Evolutionary conservation across 371 early-diverging fungal species (phyloP).

Genomic region (Smittium culicis): DNA sequence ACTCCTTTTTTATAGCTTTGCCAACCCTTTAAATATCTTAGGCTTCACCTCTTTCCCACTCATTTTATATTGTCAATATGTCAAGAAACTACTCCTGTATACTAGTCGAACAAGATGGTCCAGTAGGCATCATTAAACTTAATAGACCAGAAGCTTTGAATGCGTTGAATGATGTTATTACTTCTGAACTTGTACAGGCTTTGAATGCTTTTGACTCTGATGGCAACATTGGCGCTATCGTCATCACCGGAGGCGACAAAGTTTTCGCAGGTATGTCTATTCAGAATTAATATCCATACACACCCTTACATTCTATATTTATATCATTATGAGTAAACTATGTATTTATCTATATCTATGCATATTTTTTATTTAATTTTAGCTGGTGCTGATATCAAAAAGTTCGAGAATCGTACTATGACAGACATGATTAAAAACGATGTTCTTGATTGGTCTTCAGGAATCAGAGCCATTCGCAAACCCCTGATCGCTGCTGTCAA

Average conservation of each 20-base stretch:
- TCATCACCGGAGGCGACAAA: constrained; percentile 88
- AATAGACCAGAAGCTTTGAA: constrained; percentile 93
- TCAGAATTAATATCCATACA: neutral
- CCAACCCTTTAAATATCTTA: no score
- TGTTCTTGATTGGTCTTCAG: constrained; percentile 84
- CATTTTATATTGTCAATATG: neutral
- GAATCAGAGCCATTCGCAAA: constrained; percentile 78
- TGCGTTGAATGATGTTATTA: constrained; percentile 81
- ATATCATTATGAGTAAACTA: neutral
- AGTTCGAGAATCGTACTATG: constrained; percentile 79
- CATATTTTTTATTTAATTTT: no score
- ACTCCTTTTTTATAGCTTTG: no score
- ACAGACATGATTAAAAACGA: constrained; percentile 74
- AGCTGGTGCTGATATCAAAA: constrained; percentile 98
- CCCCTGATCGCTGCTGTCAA: constrained; percentile 95
- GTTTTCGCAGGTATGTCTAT: constrained; percentile 57
- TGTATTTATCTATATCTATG: neutral
- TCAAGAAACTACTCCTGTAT: neutral
- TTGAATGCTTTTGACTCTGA: constrained; percentile 64
- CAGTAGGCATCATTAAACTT: constrained; percentile 77
- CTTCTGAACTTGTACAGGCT: constrained; percentile 82
- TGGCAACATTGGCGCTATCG: constrained; percentile 69
- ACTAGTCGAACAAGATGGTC: constrained; percentile 31
- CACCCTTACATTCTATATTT: neutral
- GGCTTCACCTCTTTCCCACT: no score